Evolutionary conservation across 31 red algal genomes (phyloP).

Genomic region (Pterothamnion heteromorphum): DNA sequence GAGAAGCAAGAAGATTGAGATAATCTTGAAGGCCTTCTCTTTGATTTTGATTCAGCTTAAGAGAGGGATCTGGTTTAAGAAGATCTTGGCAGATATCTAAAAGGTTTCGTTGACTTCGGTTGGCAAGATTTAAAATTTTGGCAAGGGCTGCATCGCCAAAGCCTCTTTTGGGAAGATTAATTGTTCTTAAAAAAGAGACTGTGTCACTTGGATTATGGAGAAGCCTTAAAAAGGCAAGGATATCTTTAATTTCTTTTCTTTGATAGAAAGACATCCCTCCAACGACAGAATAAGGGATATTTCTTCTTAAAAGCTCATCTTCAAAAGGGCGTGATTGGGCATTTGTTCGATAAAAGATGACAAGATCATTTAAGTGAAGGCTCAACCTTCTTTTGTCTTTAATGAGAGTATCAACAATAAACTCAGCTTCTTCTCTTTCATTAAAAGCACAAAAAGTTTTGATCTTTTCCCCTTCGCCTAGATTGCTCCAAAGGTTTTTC

Average conservation of each 20-base stretch:
- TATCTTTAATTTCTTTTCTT: conserved; percentile 70
- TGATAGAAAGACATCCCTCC: conserved; percentile 76
- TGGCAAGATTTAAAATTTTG: conserved; percentile 46
- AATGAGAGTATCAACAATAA: conserved; percentile 37
- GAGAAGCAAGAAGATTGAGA: neutral
- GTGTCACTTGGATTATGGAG: conserved; percentile 56
- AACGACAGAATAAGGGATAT: conserved; percentile 59
- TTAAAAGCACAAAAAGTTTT: conserved; percentile 27
- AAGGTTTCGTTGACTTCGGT: neutral
- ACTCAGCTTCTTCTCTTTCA: conserved; percentile 54
- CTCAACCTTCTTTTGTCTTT: neutral
- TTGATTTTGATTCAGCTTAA: neutral
- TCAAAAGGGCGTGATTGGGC: conserved; percentile 65
- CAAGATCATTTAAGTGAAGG: conserved; percentile 55
- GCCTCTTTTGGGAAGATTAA: conserved; percentile 68
- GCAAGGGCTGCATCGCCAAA: conserved; percentile 64
- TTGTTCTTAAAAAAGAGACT: conserved; percentile 55
- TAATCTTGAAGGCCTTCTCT: neutral
- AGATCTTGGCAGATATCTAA: neutral
- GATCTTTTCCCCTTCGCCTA: conserved; percentile 41
- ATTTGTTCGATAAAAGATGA: conserved; percentile 82
- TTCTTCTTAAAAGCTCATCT: conserved; percentile 49
- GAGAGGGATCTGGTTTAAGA: neutral
- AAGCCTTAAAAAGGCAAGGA: conserved; percentile 62
- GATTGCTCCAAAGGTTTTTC: conserved; percentile 54